phyloP scores from a whole-genome alignment of 2,329 filamentous ascomycete species.

The Xylaria digitata region DNA sequence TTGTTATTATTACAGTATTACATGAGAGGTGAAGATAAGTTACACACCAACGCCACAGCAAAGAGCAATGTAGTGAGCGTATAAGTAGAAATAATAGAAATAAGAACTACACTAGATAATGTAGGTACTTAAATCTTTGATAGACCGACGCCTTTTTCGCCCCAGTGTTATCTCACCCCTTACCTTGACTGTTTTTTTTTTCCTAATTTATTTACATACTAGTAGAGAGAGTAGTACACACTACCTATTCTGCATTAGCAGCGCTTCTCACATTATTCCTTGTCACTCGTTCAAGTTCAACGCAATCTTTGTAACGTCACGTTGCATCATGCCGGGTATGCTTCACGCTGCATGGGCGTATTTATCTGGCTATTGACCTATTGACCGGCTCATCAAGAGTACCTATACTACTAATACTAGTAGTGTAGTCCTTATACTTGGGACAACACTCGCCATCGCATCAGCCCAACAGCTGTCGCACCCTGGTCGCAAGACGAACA shows the following conservation, averaged over 20 bases:
- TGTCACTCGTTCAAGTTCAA: constrained; percentile 23
- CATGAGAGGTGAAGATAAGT: too few relatives aligned
- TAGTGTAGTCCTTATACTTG: constrained; percentile 11
- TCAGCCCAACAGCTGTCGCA: constrained; percentile 33
- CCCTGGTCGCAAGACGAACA: constrained; percentile 32
- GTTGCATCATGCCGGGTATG: constrained; percentile 35
- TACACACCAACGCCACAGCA: constrained; percentile 20
- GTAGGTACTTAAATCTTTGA: not conserved
- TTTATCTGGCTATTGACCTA: constrained; percentile 24
- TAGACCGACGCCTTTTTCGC: constrained; percentile 17
- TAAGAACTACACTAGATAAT: not conserved
- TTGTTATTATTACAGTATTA: too few relatives aligned
- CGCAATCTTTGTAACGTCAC: constrained; percentile 35
- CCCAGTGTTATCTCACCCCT: not conserved
- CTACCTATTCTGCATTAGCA: constrained; percentile 6
- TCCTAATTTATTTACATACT: too few relatives aligned
- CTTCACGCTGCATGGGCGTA: constrained; percentile 30
- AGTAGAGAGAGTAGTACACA: not conserved
- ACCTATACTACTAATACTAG: constrained; percentile 3
- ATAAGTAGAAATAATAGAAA: not conserved
- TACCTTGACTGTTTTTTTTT: not conserved
- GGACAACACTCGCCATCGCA: constrained; percentile 27
- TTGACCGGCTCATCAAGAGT: constrained; percentile 27
- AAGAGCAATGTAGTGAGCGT: not conserved
- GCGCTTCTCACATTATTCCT: constrained; percentile 22